phyloP scores from a whole-genome alignment of 441 rosid species.

The Pelargonium myrrhifolium region DNA sequence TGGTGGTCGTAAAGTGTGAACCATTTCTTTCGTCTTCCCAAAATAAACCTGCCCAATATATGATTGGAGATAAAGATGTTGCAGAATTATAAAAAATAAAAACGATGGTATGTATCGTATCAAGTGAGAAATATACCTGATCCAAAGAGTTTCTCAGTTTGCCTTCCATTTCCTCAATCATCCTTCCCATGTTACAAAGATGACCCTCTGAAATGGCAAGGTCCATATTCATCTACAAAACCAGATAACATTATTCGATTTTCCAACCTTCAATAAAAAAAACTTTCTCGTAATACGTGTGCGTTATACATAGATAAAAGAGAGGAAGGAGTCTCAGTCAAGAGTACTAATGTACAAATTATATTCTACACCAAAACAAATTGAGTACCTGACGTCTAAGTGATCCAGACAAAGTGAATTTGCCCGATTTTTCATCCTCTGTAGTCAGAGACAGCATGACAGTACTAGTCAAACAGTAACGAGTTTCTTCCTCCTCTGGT shows the following conservation, averaged over 20 bases:
- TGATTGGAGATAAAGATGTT: neutral
- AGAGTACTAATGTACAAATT: neutral
- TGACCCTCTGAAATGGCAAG: slow-evolving; percentile 80
- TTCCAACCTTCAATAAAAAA: no score
- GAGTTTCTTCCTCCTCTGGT: slow-evolving; percentile 74
- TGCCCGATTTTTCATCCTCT: slow-evolving; percentile 63
- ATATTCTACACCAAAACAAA: neutral
- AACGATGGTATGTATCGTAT: no score
- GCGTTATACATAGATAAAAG: no score
- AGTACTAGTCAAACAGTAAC: slow-evolving; percentile 89
- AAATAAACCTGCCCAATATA: slow-evolving; percentile 68
- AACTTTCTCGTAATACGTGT: no score
- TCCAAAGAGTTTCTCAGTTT: slow-evolving; percentile 86
- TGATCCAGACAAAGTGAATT: slow-evolving; percentile 86
- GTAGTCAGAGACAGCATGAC: slow-evolving; percentile 89
- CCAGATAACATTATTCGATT: no score
- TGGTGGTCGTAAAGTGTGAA: slow-evolving; percentile 81
- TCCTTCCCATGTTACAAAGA: slow-evolving; percentile 92
- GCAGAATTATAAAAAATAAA: no score
- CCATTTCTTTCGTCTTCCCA: slow-evolving; percentile 96
- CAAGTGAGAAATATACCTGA: slow-evolving; percentile 43
- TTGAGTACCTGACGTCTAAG: slow-evolving; percentile 73
- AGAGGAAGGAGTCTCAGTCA: no score
- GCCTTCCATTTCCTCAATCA: slow-evolving; percentile 97
- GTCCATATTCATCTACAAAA: slow-evolving; percentile 71